Percentiles rank a stretch among this genome's conserved stretches.
Evolutionary conservation across 2,329 filamentous ascomycete genomes (phyloP).

Genomic region (Aquanectria penicillioides): DNA sequence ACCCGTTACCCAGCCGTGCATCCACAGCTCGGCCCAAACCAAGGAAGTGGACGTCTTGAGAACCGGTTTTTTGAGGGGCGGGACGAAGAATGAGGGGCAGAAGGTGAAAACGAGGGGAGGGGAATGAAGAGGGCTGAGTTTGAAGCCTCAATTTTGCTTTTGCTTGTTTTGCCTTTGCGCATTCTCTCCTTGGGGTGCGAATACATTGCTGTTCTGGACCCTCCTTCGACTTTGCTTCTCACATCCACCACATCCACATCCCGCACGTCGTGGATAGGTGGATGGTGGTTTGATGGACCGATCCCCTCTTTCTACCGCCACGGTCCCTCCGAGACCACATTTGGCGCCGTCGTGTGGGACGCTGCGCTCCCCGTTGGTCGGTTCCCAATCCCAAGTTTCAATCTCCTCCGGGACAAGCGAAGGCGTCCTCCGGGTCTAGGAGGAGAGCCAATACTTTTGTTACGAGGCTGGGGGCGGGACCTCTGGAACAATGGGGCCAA

Average conservation of each 20-base stretch:
- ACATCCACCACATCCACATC: background rate
- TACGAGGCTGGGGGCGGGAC: background rate
- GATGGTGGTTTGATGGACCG: no score
- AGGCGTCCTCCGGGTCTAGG: background rate
- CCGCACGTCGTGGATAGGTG: background rate
- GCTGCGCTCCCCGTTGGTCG: background rate
- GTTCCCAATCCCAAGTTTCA: no score
- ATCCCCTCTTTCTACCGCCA: background rate
- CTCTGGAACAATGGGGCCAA: background rate
- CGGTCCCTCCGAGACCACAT: conserved; percentile 1
- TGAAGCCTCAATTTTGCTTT: background rate
- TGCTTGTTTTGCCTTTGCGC: background rate
- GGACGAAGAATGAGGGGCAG: background rate
- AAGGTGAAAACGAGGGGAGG: background rate
- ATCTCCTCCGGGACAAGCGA: conserved; percentile 3
- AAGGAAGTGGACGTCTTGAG: background rate
- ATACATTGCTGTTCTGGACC: background rate
- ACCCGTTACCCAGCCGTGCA: background rate
- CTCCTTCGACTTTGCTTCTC: background rate
- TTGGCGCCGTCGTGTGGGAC: background rate
- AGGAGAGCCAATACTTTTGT: no score
- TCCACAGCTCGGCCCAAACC: background rate
- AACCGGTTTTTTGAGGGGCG: background rate
- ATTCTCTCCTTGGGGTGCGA: background rate
- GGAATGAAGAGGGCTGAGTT: background rate